Conservation (phyloP, 805 yeast genomes). For the Yarrowia sp. region DNA sequence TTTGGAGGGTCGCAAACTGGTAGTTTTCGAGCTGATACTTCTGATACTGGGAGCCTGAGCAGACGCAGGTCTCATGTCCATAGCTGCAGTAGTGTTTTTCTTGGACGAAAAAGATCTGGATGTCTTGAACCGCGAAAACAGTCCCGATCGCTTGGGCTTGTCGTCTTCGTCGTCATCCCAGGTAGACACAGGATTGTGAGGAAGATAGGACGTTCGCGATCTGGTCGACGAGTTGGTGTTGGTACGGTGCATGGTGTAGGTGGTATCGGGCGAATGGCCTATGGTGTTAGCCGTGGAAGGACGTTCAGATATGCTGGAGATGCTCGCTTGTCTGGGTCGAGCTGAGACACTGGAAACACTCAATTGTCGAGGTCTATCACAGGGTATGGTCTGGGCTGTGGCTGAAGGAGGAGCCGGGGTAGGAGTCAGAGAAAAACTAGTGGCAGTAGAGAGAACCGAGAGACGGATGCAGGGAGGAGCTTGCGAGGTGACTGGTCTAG, state of each 20-base stretch:
- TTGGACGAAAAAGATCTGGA: not conserved
- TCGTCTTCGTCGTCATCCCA: slow-evolving; percentile 21
- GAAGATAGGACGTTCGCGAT: not conserved
- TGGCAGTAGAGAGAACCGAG: not conserved
- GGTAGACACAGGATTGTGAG: not conserved
- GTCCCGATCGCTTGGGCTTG: not conserved
- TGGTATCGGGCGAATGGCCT: not conserved
- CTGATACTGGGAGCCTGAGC: not conserved
- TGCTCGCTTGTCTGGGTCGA: not conserved
- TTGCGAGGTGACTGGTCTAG: no score
- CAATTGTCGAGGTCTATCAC: not conserved
- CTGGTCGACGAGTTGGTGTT: not conserved
- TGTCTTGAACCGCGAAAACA: not conserved
- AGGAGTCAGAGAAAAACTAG: not conserved
- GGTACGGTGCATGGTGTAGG: not conserved
- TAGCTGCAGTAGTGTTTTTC: not conserved
- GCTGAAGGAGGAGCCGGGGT: not conserved
- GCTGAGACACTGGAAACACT: no score
- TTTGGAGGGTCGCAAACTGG: not conserved
- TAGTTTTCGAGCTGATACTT: not conserved
- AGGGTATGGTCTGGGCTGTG: not conserved
- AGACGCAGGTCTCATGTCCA: not conserved
- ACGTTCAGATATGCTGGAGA: not conserved
- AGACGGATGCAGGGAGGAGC: not conserved
- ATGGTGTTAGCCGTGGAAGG: not conserved